A percentile compares a stretch with the other conserved stretches of the same genome.
These are phyloP conservation scores for Yamadazyma sp. DNA, from an alignment of 1,139 yeast genomes.

Conservation along the genomic window DNA sequence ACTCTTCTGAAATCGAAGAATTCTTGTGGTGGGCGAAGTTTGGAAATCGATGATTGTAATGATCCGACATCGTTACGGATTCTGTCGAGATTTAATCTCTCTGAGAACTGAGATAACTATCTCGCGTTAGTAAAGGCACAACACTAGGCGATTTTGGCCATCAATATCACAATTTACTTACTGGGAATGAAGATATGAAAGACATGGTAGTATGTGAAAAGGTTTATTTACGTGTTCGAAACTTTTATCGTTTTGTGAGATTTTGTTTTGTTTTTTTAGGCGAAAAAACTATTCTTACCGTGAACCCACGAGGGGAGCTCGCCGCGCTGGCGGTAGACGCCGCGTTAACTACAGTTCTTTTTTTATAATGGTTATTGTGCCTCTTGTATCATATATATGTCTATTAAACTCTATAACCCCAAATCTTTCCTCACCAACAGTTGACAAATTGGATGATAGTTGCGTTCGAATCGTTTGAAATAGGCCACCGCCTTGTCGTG, in stretches of 20 bases:
- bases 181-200: constrained; percentile 19
- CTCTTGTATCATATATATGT: not conserved
- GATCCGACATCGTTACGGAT: constrained; percentile 39
- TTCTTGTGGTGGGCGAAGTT: constrained; percentile 86
- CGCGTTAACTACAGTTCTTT: too few relatives aligned
- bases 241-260: not conserved
- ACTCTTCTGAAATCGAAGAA: constrained; percentile 88
- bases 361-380: too few relatives aligned
- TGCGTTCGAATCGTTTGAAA: constrained; percentile 54
- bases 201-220: constrained; percentile 9
- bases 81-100: constrained; percentile 53
- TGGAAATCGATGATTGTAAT: constrained; percentile 64
- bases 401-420: constrained; percentile 20
- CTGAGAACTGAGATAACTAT: constrained; percentile 44
- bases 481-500: constrained; percentile 64
- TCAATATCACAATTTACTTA: constrained; percentile 10
- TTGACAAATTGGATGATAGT: constrained; percentile 85
- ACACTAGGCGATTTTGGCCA: too few relatives aligned
- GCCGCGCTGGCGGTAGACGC: not conserved
- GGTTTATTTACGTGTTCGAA: constrained; percentile 8
- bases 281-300: not conserved
- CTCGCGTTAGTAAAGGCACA: constrained; percentile 16
- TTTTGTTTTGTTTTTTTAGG: too few relatives aligned
- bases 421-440: constrained; percentile 78
- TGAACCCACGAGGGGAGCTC: too few relatives aligned